Conservation (phyloP, 768 basidiomycete species). For the Agaricus sinodeliciosus region DNA sequence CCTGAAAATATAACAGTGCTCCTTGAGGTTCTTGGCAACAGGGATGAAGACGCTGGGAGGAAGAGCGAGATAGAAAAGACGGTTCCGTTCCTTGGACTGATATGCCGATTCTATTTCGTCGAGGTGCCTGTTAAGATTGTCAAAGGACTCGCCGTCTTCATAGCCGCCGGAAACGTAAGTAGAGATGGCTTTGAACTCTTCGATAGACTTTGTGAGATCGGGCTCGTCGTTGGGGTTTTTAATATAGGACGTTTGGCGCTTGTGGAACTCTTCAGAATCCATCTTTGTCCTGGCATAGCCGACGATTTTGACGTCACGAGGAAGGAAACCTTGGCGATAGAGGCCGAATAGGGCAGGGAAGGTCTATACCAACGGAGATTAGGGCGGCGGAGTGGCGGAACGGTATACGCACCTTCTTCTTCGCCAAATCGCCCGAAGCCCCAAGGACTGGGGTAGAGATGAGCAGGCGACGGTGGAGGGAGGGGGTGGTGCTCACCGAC, state of each 20-base stretch:
- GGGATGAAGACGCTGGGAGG: constrained; percentile 95
- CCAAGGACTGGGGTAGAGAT: constrained; percentile 62
- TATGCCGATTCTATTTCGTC: constrained; percentile 73
- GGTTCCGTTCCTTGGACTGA: constrained; percentile 57
- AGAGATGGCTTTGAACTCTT: constrained; percentile 77
- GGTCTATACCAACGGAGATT: constrained; percentile 48
- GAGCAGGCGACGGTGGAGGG: neutral
- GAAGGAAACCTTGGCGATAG: constrained; percentile 74
- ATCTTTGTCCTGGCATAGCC: constrained; percentile 98
- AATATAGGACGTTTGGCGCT: constrained; percentile 80
- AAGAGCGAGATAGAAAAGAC: constrained; percentile 95
- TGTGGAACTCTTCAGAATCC: constrained; percentile 78
- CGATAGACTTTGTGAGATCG: constrained; percentile 51
- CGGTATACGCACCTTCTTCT: constrained; percentile 76
- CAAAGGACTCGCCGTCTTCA: constrained; percentile 77
- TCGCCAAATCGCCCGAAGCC: constrained; percentile 95
- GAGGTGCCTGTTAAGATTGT: constrained; percentile 68
- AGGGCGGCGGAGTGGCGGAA: neutral
- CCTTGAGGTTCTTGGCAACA: constrained; percentile 78
- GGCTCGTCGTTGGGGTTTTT: constrained; percentile 66
- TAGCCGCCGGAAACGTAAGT: constrained; percentile 87
- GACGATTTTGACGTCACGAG: constrained; percentile 80
- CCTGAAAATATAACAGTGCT: constrained; percentile 64
- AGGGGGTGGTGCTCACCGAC: constrained; percentile 47
- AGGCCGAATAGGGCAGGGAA: constrained; percentile 93